A percentile compares a stretch with the other conserved stretches of the same genome.
phyloP scores from a whole-genome alignment of 257 asterid genomes.

The Fraxinus americana region DNA sequence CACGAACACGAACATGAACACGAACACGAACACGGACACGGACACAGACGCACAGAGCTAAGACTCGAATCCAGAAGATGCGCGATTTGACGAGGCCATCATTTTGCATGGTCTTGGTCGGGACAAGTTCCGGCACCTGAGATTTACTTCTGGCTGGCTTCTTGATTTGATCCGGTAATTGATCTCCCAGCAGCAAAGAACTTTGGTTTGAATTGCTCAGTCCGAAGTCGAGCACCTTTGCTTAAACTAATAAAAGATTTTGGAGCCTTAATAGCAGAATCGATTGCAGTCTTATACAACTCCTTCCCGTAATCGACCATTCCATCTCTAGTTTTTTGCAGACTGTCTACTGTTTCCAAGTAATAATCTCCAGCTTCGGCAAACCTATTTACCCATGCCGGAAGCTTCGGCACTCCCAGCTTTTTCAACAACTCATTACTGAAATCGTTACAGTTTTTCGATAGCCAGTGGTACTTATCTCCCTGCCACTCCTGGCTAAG shows the following conservation, averaged over 20 bases:
- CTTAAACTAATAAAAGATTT: not conserved
- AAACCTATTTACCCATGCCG: conserved; percentile 18
- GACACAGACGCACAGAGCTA: too few species aligned
- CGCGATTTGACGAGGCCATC: too few species aligned
- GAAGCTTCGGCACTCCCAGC: conserved; percentile 19
- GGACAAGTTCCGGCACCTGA: too few species aligned
- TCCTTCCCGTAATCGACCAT: not conserved
- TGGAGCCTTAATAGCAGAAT: not conserved
- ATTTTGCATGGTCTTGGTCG: too few species aligned
- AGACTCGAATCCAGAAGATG: too few species aligned
- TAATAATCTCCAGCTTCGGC: not conserved
- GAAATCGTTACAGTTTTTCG: conserved; percentile 18
- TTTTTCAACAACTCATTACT: not conserved
- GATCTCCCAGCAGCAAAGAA: too few species aligned
- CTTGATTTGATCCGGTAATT: too few species aligned
- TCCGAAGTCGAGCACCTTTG: not conserved
- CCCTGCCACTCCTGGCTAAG: conserved; percentile 16
- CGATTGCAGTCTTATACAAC: not conserved
- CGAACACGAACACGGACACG: too few species aligned
- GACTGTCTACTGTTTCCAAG: not conserved
- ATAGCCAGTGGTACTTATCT: not conserved
- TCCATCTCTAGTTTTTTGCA: not conserved
- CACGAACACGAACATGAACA: too few species aligned
- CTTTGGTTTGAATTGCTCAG: too few species aligned
- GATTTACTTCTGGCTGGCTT: too few species aligned